Evolutionary conservation across 306 rosid genomes (phyloP), one percentile per base, ranked within the genome.

Genomic region (Cucumis cinereus): DNA sequence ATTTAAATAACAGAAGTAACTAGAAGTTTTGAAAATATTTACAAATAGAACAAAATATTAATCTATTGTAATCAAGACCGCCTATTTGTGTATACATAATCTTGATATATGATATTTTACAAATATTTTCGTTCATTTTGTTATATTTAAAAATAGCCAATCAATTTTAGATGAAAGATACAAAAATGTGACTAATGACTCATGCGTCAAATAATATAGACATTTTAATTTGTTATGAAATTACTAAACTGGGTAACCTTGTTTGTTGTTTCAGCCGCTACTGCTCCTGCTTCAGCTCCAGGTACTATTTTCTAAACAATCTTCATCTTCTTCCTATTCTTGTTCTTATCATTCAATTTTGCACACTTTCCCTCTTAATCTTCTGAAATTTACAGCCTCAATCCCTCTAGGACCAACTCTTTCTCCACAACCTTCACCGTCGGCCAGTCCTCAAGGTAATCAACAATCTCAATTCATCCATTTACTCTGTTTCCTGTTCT

Each of bases 221-320:
- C 33, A 30, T 2, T 30, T 2, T 30, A 30, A 41, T 41, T 45
- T 45, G 55, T 50, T 50, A 40, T 3, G n/a, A 70, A 70, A 70
- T 70, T 9, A 70, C 6, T 47, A 22, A 13, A 6, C 14, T 47
- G 22, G 53, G 55, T 6, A 33, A 30, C 16, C 38, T 1, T 30
- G 4, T 3, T 3, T 30, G 35, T 30, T 41, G 28, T 47, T 33
- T 60, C 94, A 88, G 98, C 92, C 74, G 17, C 84, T 8, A 86
- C 78, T 66, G 77, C 90, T 24, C 93, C 94, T 26, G 69, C 84
- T 77, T 87, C 95, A 74, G 87, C 96, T 84, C 96, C 91, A 77
- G 96, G 98, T 93, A 84, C 76, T 19, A 13, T 77, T 41, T 50
- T 71, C 45, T 45, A 10, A 12, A n/a, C 35, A 4, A 64, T 20